phyloP scores from a whole-genome alignment of 352 stramenopile genomes.

The Phytophthora pseudosyringae region DNA sequence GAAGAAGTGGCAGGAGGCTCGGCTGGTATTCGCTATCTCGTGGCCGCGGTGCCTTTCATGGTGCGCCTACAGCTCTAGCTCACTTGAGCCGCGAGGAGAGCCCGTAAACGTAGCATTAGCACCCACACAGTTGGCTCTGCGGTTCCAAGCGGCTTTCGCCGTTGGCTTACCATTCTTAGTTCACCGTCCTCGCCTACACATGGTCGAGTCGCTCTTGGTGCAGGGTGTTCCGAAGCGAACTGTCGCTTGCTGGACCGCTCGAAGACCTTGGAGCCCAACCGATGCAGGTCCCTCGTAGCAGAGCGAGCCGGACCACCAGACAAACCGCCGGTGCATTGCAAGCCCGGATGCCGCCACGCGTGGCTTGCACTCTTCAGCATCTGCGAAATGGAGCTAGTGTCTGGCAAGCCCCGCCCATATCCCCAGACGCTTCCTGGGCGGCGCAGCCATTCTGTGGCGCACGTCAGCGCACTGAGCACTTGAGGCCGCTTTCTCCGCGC shows the following conservation, averaged over 20 bases:
- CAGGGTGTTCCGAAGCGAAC: constrained; percentile 17
- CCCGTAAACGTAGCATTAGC: constrained; percentile 16
- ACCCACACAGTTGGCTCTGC: constrained; percentile 19
- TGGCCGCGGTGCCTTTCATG: constrained; percentile 1
- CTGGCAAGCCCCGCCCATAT: constrained; percentile 12
- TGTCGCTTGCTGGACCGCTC: constrained; percentile 16
- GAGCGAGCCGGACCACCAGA: constrained; percentile 18
- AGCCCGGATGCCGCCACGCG: neutral
- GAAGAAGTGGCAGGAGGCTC: neutral
- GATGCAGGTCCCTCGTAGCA: constrained; percentile 19
- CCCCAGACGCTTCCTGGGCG: neutral
- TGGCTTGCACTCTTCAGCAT: constrained; percentile 1
- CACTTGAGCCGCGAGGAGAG: constrained; percentile 1
- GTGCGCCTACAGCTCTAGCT: neutral
- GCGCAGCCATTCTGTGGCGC: neutral
- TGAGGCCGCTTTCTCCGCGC: constrained; percentile 5
- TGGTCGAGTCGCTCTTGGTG: constrained; percentile 25
- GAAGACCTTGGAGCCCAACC: neutral
- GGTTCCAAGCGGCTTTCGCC: constrained; percentile 11
- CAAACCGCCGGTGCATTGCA: neutral
- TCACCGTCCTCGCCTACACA: constrained; percentile 14
- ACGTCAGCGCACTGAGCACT: constrained; percentile 20
- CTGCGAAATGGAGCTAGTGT: constrained; percentile 13
- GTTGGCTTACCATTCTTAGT: neutral
- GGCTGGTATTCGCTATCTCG: constrained; percentile 8